Base-by-base conservation (phyloP, 176 grass and related monocot species). In the Bolboschoenus planiculmis region DNA sequence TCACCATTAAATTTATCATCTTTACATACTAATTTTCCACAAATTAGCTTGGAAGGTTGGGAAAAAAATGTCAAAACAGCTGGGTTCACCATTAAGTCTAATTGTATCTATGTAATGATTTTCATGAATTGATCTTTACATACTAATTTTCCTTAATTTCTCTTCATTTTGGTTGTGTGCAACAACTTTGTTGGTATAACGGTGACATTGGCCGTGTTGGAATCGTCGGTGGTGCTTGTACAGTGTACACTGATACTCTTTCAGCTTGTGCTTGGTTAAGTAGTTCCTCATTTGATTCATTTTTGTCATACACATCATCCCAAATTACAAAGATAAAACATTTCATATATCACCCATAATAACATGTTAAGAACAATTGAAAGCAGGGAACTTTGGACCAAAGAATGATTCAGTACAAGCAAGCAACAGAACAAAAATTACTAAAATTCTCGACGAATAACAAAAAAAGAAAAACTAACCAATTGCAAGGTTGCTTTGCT, bases 401-500 rank as follows among this genome's bases (percentile, higher is more conserved):
- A 81, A 82, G 47, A 7, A 23, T 42, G 33, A 83, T 27, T 3
- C 42, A 91, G 48, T 76, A 6, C 65, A 10, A 36, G 29, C 9
- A 11, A 80, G 34, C 15, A 9, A 81, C 51, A 62, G 27, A 67
- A 47, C n/a, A 63, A 81, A 56, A 20, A 44, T 62, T 11, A 51
- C 20, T 24, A 63, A 88, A 53, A 33, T 78, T 18, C 0, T 23
- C 8, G 10, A 82, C 30, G 56, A 3, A 48, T 48, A 37, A 57
- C 55, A n/a, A 75, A 83, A 56, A 50, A 64, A 30, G 61, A 84
- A 33, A 35, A 4, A 14, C 84, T 90, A 46, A 98, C 95, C 92
- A 91, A 78, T 63, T 93, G 95, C 85, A 97, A 81, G 57, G 95
- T 95, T 61, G 73, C 79, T 76, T 54, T 90, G 79, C n/a, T 88